Conservation (phyloP, 768 basidiomycete genomes). For the Lyophyllum shimeji region DNA sequence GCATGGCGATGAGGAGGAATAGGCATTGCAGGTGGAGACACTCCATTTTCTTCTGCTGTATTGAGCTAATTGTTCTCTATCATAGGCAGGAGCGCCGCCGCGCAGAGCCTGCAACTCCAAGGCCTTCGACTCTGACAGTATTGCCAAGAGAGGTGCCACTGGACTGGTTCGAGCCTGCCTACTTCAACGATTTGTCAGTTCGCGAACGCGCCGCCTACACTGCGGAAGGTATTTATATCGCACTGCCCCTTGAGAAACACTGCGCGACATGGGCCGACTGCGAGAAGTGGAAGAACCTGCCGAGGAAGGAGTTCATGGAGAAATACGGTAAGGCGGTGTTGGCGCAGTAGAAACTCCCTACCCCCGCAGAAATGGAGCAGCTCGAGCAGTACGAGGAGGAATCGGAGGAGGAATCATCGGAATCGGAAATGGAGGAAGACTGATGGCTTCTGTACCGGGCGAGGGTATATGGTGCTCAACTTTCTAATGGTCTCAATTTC, state of each 20-base stretch:
- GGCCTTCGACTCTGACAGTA: slow-evolving; percentile 1
- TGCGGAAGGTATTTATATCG: slow-evolving; percentile 8
- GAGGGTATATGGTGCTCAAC: no score
- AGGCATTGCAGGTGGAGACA: not conserved
- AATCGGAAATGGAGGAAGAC: not conserved
- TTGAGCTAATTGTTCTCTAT: not conserved
- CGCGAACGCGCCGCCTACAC: slow-evolving; percentile 13
- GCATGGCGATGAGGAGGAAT: slow-evolving; percentile 1
- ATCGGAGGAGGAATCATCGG: not conserved
- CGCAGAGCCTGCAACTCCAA: slow-evolving; percentile 4
- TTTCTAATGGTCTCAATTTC: no score
- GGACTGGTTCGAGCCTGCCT: slow-evolving; percentile 23
- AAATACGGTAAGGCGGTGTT: slow-evolving; percentile 21
- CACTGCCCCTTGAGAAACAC: slow-evolving; percentile 12
- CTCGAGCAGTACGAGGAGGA: slow-evolving; percentile 11
- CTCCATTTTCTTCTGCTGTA: no score
- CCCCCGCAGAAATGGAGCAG: slow-evolving; percentile 16
- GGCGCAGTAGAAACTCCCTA: slow-evolving; percentile 19
- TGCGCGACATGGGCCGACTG: slow-evolving; percentile 1
- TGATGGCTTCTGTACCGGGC: not conserved
- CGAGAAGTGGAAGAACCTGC: slow-evolving; percentile 20
- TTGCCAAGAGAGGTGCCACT: slow-evolving; percentile 16
- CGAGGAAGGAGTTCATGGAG: slow-evolving; percentile 14
- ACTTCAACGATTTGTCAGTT: slow-evolving; percentile 21
- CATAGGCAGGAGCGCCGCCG: slow-evolving; percentile 2